phyloP scores from a whole-genome alignment of 2,329 filamentous ascomycete species.

The Colletotrichum liriopes region DNA sequence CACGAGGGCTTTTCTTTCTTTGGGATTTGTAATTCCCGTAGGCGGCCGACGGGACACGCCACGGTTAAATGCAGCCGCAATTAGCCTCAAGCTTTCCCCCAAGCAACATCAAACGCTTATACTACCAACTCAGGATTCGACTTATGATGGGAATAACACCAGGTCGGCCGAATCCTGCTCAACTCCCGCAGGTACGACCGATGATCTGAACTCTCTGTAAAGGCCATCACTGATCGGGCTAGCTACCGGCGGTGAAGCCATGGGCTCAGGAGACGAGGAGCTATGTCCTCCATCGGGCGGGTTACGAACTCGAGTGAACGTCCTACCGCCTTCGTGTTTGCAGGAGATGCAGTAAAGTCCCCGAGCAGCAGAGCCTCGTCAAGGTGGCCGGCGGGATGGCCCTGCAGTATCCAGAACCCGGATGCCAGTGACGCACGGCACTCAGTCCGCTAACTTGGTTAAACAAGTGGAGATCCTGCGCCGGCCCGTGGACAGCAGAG shows the following conservation, averaged over 20 bases:
- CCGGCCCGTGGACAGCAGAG: not conserved
- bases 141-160: not conserved
- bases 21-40: constrained; percentile 28
- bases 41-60: constrained; percentile 12
- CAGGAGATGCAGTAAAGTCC: too few species aligned
- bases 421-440: constrained; percentile 15
- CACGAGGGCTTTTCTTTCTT: not conserved
- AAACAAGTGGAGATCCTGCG: constrained; percentile 3
- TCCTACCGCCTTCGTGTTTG: too few species aligned
- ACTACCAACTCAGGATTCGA: not conserved
- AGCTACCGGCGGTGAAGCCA: not conserved
- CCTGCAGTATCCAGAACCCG: not conserved
- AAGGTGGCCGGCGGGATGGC: constrained; percentile 10
- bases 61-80: constrained; percentile 21
- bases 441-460: not conserved
- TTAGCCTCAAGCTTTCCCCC: constrained; percentile 32
- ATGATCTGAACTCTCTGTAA: not conserved
- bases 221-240: not conserved
- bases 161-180: too few species aligned
- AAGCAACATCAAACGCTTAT: not conserved
- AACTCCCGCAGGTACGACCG: not conserved
- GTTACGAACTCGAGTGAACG: not conserved
- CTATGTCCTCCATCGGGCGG: not conserved
- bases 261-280: not conserved
- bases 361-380: not conserved